These are phyloP conservation scores for Ilex paraguariensis DNA, from an alignment of 305 asterid species.

Conservation along the genomic window DNA sequence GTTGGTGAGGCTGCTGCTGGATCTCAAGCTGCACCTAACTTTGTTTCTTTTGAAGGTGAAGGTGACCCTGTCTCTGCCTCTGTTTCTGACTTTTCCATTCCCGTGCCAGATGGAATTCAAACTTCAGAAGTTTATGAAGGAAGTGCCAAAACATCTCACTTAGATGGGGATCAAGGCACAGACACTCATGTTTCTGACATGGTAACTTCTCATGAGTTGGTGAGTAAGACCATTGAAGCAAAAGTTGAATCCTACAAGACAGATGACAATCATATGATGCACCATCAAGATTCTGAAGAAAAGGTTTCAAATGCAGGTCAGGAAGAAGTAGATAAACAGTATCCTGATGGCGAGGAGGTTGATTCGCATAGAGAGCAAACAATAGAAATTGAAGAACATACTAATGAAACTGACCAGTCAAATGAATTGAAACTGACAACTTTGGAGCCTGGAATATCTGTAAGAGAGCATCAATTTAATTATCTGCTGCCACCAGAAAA, in stretches of 20 bases:
- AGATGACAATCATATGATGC: conserved; percentile 24
- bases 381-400: conserved; percentile 29
- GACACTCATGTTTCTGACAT: conserved; percentile 7
- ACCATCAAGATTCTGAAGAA: conserved; percentile 30
- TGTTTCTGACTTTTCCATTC: background rate
- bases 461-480: conserved; percentile 42
- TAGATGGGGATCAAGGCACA: background rate
- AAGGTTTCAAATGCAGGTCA: conserved; percentile 25
- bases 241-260: conserved; percentile 23
- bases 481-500: conserved; percentile 53
- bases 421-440: conserved; percentile 25
- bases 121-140: conserved; percentile 10
- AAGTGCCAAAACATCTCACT: conserved; percentile 7
- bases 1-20: conserved; percentile 5
- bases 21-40: conserved; percentile 9
- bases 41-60: conserved; percentile 7
- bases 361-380: conserved; percentile 21
- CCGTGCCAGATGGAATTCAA: conserved; percentile 19
- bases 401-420: conserved; percentile 28
- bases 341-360: conserved; percentile 21
- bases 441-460: conserved; percentile 23
- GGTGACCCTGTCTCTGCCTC: conserved; percentile 1
- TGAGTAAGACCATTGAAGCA: conserved; percentile 18
- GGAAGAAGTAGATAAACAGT: conserved; percentile 28
- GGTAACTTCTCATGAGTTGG: conserved; percentile 12